A percentile compares a stretch with the other conserved stretches of the same genome.
Evolutionary conservation across 495 filamentous ascomycete genomes (phyloP).

Genomic region (Platismatia glauca): DNA sequence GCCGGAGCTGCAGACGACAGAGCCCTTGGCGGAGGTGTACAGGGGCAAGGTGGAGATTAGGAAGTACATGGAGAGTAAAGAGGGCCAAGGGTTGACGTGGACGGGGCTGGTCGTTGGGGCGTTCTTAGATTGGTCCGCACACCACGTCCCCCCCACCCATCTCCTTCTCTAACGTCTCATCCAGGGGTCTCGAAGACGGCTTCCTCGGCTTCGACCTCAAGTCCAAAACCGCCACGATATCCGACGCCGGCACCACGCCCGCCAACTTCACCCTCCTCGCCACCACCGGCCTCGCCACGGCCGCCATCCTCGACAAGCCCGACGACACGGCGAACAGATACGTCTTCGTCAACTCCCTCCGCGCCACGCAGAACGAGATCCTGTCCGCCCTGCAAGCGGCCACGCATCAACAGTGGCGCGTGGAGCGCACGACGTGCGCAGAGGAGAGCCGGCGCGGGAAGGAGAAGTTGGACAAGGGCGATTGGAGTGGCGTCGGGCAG

Average conservation of each 20-base stretch:
- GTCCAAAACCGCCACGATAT: conserved; percentile 37
- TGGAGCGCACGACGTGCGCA: conserved; percentile 29
- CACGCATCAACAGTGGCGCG: conserved; percentile 34
- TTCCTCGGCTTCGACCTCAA: conserved; percentile 40
- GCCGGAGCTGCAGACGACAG: conserved; percentile 24
- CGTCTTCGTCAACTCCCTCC: conserved; percentile 40
- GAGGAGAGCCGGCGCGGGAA: conserved; percentile 25
- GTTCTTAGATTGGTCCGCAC: conserved; percentile 44
- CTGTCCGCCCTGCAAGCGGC: conserved; percentile 36
- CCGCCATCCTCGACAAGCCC: conserved; percentile 33
- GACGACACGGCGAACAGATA: conserved; percentile 39
- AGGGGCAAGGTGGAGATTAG: conserved; percentile 36
- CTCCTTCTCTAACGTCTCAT: neutral
- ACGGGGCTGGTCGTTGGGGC: conserved; percentile 39
- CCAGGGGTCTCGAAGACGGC: conserved; percentile 31
- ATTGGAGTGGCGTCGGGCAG: conserved; percentile 29
- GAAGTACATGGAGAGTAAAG: conserved; percentile 39
- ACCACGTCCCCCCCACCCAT: neutral
- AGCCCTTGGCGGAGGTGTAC: conserved; percentile 33
- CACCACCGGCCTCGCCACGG: conserved; percentile 34
- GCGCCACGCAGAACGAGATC: conserved; percentile 39
- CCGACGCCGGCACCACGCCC: conserved; percentile 33
- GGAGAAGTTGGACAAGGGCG: conserved; percentile 31
- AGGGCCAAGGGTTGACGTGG: conserved; percentile 38
- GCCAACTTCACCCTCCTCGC: conserved; percentile 36